These are phyloP conservation scores for Pyrenochaeta sp. DNA, from an alignment of 2,329 filamentous ascomycete species.

Conservation along the genomic window DNA sequence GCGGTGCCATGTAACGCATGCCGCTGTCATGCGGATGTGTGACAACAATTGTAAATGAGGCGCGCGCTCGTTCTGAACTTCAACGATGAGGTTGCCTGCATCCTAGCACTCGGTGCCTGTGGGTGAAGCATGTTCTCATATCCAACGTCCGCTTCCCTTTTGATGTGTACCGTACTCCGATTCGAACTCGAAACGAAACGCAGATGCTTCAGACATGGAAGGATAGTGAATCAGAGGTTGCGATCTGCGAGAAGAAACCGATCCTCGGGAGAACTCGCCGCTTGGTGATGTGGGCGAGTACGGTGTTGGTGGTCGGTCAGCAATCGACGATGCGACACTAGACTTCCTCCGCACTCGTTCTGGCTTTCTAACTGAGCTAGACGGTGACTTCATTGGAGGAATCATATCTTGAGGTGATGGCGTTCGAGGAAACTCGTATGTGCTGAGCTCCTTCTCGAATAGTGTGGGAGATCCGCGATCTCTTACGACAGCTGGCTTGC, in stretches of 20 bases:
- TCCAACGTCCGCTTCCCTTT: conserved; percentile 26
- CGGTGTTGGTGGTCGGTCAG: conserved; percentile 50
- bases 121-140: conserved; percentile 16
- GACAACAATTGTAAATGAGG: conserved; percentile 4
- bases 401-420: conserved; percentile 36
- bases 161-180: conserved; percentile 31
- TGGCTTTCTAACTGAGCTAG: conserved; percentile 41
- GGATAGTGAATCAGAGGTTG: conserved; percentile 47
- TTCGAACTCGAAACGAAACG: conserved; percentile 47
- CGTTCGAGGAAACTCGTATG: conserved; percentile 38
- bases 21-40: conserved; percentile 14
- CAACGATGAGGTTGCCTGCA: background rate
- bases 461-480: conserved; percentile 39
- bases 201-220: conserved; percentile 49
- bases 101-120: background rate
- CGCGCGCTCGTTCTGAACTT: background rate
- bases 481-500: conserved; percentile 35
- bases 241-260: conserved; percentile 40
- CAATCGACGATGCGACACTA: conserved; percentile 43
- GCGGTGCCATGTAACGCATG: conserved; percentile 17
- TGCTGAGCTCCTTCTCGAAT: conserved; percentile 46
- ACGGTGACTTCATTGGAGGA: conserved; percentile 31
- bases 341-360: conserved; percentile 47
- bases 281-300: conserved; percentile 47
- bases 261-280: conserved; percentile 37